These are phyloP conservation scores for Suhomyces emberorum DNA, from an alignment of 805 yeast species.

Conservation along the genomic window DNA sequence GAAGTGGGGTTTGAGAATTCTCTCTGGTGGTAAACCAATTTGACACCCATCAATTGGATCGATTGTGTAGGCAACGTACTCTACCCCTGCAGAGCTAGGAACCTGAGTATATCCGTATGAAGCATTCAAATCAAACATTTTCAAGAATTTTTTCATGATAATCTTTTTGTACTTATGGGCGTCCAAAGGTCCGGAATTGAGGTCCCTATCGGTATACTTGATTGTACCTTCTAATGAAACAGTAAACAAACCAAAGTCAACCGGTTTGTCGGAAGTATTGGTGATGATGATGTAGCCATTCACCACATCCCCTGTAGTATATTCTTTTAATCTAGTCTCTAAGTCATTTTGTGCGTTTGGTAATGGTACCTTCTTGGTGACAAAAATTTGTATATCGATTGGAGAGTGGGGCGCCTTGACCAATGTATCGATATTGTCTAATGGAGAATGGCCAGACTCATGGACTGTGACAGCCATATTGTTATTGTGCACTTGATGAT, in stretches of 20 bases:
- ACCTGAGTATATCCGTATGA: constrained; percentile 48
- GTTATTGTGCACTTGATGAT: constrained; percentile 10
- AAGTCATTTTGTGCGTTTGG: constrained; percentile 40
- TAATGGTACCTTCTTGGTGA: constrained; percentile 51
- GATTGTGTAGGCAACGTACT: constrained; percentile 39
- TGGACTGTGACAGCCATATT: constrained; percentile 12
- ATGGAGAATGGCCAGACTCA: constrained; percentile 42
- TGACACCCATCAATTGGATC: constrained; percentile 47
- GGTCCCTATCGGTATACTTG: constrained; percentile 27
- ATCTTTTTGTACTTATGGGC: constrained; percentile 25
- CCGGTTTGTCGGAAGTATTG: constrained; percentile 43
- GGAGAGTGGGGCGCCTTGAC: constrained; percentile 43
- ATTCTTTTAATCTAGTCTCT: constrained; percentile 45
- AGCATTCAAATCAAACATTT: constrained; percentile 61
- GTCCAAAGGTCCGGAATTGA: constrained; percentile 10
- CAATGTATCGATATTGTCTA: constrained; percentile 50
- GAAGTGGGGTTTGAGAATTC: constrained; percentile 46
- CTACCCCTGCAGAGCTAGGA: constrained; percentile 50
- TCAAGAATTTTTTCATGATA: constrained; percentile 47
- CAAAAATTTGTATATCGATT: constrained; percentile 45
- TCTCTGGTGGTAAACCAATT: constrained; percentile 48
- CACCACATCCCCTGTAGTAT: constrained; percentile 39
- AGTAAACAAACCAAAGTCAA: constrained; percentile 43
- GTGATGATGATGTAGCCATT: constrained; percentile 47
- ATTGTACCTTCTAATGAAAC: constrained; percentile 32